Conservation (phyloP, 106 monocot genomes). For the Phalaenopsis equestris region DNA sequence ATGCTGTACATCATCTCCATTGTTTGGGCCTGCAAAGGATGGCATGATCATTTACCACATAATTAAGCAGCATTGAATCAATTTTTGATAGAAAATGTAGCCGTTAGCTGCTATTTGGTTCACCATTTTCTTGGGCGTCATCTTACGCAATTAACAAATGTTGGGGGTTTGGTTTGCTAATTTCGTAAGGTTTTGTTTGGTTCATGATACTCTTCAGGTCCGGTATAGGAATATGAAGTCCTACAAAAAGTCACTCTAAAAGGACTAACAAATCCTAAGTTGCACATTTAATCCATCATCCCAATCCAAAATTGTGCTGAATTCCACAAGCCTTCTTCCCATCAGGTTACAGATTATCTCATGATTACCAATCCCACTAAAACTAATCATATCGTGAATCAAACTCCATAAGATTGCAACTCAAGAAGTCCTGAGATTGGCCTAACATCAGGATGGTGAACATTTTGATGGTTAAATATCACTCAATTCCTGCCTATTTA, state of each 20-base stretch:
- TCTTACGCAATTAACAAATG: neutral
- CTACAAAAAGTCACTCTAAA: neutral
- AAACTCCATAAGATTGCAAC: neutral
- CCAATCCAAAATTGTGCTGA: neutral
- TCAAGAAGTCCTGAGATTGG: neutral
- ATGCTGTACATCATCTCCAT: constrained; percentile 72
- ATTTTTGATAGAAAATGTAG: neutral
- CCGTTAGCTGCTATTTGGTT: neutral
- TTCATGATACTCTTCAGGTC: neutral
- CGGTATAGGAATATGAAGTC: neutral
- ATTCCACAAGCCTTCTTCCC: neutral
- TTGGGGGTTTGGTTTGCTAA: neutral
- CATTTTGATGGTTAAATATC: neutral
- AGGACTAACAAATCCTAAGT: neutral
- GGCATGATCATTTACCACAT: neutral
- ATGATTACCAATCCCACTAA: neutral
- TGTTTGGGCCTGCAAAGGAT: constrained; percentile 44
- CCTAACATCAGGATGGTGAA: neutral
- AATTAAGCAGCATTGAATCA: neutral
- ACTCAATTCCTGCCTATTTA: no score
- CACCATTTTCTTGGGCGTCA: neutral
- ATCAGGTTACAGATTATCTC: neutral
- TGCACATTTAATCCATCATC: constrained; percentile 1
- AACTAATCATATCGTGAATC: neutral
- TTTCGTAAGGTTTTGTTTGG: neutral